Percentiles rank a stretch among this genome's conserved stretches.
phyloP scores from a whole-genome alignment of 1,284 basidiomycete species.

The Tremellales sp. region DNA sequence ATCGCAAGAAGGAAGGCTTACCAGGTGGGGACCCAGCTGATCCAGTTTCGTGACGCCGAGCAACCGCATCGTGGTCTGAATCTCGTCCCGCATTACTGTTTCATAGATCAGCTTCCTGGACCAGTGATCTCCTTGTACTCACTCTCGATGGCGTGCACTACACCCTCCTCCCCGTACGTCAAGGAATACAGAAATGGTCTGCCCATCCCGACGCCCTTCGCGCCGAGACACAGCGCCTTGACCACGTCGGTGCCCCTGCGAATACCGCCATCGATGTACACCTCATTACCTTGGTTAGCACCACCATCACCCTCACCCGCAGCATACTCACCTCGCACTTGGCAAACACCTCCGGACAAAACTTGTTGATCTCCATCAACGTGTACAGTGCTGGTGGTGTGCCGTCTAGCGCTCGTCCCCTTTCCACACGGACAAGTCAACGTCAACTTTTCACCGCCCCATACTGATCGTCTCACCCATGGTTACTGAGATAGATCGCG shows the following conservation, averaged over 20 bases:
- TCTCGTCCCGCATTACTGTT: conserved; percentile 73
- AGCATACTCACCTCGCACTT: conserved; percentile 38
- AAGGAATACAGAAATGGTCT: conserved; percentile 51
- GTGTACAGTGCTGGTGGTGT: conserved; percentile 49
- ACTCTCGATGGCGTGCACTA: conserved; percentile 50
- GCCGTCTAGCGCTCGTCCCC: conserved; percentile 39
- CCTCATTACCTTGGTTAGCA: conserved; percentile 8
- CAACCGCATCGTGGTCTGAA: conserved; percentile 71
- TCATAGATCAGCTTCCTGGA: background rate
- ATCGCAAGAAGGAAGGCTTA: conserved; percentile 14
- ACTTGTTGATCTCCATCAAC: conserved; percentile 47
- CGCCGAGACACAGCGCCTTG: conserved; percentile 53
- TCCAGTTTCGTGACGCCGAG: conserved; percentile 67
- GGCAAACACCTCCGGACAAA: conserved; percentile 47
- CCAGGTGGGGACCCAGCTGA: conserved; percentile 47
- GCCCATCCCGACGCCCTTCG: conserved; percentile 50
- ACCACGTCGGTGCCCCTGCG: conserved; percentile 51
- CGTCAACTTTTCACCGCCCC: background rate
- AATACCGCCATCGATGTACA: conserved; percentile 52
- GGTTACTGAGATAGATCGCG: conserved; percentile 50
- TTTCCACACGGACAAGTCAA: conserved; percentile 5
- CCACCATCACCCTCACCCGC: background rate
- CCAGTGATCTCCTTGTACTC: conserved; percentile 15
- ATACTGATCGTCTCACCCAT: conserved; percentile 35
- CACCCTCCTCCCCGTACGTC: conserved; percentile 49